Conservation (phyloP, 306 rosid species). For the Acmispon strigosus region DNA sequence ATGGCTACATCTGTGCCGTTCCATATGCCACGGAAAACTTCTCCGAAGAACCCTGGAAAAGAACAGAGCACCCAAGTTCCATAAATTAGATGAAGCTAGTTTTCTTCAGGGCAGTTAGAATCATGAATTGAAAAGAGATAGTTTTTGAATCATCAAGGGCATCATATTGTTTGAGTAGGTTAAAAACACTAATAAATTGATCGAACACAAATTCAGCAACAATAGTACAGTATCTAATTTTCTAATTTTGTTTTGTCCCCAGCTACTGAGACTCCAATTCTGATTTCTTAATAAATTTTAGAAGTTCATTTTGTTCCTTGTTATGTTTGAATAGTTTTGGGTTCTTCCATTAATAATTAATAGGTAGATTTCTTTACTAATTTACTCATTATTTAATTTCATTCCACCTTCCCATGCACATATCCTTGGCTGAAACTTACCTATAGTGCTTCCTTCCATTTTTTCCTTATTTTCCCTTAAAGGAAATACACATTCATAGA, state of each 20-base stretch:
- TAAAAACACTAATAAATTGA: background rate
- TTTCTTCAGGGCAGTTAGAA: conserved; percentile 1
- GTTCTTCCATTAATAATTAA: background rate
- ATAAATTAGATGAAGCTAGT: conserved; percentile 9
- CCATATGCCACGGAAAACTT: conserved; percentile 94
- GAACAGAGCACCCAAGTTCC: background rate
- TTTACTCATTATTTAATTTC: background rate
- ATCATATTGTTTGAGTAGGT: background rate
- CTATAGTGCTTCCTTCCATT: background rate
- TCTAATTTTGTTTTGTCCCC: background rate
- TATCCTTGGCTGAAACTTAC: background rate
- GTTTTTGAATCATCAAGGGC: conserved; percentile 4
- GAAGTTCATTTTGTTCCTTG: background rate
- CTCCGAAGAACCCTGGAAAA: conserved; percentile 86
- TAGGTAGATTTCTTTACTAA: background rate
- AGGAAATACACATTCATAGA: background rate
- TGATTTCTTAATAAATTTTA: background rate
- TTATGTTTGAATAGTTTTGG: background rate
- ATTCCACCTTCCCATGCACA: conserved; percentile 9
- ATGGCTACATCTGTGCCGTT: conserved; percentile 97
- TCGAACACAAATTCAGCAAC: conserved; percentile 3
- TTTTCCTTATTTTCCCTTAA: conserved; percentile 3
- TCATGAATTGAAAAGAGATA: background rate
- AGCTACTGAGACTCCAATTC: background rate
- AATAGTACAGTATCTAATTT: background rate